Base-by-base conservation (phyloP, 257 asterid species). In the Penstemon davidsonii region DNA sequence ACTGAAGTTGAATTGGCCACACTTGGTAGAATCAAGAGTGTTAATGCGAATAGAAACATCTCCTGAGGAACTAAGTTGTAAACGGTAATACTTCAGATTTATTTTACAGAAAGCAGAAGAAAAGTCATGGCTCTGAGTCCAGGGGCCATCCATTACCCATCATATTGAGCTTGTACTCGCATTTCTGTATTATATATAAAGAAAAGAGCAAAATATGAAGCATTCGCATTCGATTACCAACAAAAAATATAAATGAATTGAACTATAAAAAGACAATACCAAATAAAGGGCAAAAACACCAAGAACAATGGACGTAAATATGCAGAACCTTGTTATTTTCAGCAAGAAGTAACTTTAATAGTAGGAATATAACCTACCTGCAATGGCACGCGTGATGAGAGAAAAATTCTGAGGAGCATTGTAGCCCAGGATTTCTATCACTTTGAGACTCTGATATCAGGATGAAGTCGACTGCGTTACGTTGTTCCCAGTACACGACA, bases 111-210 rank as follows among this genome's bases (percentile, higher is more conserved):
- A 82, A 55, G 81, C 53, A 13, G 74, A 67, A 33, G 85, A 68
- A 70, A 94, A 94, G 78, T 91, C 82, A n/a, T 91, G 95, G 15
- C 71, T 78, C 43, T 84, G 72, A 8, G 81, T 77, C 51, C 79
- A 81, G 4, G 95, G 96, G 25, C 99, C 87, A 33, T 86, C 87
- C 73, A 94, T 75, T 64, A 80, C 73, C 96, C 97, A 94, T 91
- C 95, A 80, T 75, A 94, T 72, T 1, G 97, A 97, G 85, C 87
- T 82, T 70, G 79, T 73, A 67, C 83, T 81, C 8, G 82, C 78
- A 45, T 87, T 71, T 69, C 97, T 94, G 62, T 42, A 53, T 54
- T 7, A 73, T 65, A 54, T 7, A 73, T 65, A 54, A 37, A 64
- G 45, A 46, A 51, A 45, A 46, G 56, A 46, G 42, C 51, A 36